phyloP scores from a whole-genome alignment of 805 yeast species.

The Monosporozyma siamensis region DNA sequence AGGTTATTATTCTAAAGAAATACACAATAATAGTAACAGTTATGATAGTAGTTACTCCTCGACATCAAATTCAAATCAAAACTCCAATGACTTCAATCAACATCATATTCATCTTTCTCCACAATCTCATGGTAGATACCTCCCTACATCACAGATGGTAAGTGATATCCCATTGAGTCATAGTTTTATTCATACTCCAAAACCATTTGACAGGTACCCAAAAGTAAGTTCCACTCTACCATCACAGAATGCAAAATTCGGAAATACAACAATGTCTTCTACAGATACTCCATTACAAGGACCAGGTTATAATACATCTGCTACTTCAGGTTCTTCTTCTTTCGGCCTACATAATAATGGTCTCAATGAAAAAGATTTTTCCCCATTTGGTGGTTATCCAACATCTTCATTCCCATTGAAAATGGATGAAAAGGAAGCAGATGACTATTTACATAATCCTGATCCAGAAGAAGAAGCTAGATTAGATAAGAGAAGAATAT shows the following conservation, averaged over 20 bases:
- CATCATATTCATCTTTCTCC: not conserved
- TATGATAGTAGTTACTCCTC: constrained; percentile 3
- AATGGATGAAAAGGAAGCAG: constrained; percentile 89
- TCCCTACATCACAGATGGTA: not conserved
- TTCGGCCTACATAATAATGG: constrained; percentile 32
- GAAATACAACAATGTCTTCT: not conserved
- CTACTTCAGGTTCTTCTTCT: constrained; percentile 8
- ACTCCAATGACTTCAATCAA: constrained; percentile 3
- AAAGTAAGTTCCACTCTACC: constrained; percentile 40
- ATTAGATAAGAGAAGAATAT: constrained; percentile 61
- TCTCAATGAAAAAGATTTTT: constrained; percentile 51
- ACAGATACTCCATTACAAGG: not conserved
- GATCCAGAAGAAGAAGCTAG: constrained; percentile 90
- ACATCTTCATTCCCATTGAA: constrained; percentile 83
- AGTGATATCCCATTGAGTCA: constrained; percentile 4
- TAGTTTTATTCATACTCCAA: constrained; percentile 33
- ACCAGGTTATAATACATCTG: not conserved
- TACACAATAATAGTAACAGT: constrained; percentile 4
- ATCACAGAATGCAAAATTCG: not conserved
- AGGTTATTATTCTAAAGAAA: constrained; percentile 25
- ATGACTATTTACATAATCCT: constrained; percentile 92
- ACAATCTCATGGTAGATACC: not conserved
- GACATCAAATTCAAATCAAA: constrained; percentile 4
- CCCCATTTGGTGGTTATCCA: constrained; percentile 96
- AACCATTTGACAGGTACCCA: constrained; percentile 63